phyloP scores from a whole-genome alignment of 768 basidiomycete genomes.

The Tricholoma bakamatsutake region DNA sequence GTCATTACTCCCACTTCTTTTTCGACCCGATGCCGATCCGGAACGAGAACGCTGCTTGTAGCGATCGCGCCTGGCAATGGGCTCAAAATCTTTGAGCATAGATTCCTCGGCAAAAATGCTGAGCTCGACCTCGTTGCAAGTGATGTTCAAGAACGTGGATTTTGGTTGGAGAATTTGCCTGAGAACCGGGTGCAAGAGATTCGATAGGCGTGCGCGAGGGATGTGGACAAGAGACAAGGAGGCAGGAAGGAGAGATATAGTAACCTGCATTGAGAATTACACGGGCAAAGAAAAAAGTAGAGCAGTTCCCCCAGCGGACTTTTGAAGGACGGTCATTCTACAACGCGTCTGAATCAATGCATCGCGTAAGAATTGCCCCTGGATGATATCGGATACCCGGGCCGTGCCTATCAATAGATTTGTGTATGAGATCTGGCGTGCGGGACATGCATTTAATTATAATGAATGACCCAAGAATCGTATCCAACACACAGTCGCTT shows the following conservation, averaged over 20 bases:
- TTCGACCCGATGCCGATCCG: conserved; percentile 28
- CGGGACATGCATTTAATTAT: too few relatives aligned
- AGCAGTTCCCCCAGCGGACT: not conserved
- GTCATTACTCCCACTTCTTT: conserved; percentile 15
- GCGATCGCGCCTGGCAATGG: conserved; percentile 53
- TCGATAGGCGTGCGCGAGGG: conserved; percentile 59
- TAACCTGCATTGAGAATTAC: conserved; percentile 34
- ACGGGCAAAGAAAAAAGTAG: not conserved
- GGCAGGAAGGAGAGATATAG: conserved; percentile 67
- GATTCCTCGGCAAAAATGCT: conserved; percentile 63
- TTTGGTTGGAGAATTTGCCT: conserved; percentile 63
- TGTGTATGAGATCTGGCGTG: too few relatives aligned
- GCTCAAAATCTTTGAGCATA: conserved; percentile 52
- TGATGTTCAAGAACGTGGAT: conserved; percentile 67
- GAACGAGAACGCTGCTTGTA: conserved; percentile 37
- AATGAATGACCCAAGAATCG: too few relatives aligned
- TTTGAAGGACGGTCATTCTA: not conserved
- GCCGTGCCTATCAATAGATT: not conserved
- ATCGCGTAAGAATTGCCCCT: not conserved
- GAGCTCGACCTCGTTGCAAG: conserved; percentile 77
- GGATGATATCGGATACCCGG: not conserved
- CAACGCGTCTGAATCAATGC: too few relatives aligned
- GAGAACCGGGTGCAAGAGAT: conserved; percentile 56
- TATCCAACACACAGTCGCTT: too few relatives aligned
- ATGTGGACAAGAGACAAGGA: conserved; percentile 71